These are phyloP conservation scores for Hirschioporus abietinus DNA, from an alignment of 768 basidiomycete species.

Conservation along the genomic window DNA sequence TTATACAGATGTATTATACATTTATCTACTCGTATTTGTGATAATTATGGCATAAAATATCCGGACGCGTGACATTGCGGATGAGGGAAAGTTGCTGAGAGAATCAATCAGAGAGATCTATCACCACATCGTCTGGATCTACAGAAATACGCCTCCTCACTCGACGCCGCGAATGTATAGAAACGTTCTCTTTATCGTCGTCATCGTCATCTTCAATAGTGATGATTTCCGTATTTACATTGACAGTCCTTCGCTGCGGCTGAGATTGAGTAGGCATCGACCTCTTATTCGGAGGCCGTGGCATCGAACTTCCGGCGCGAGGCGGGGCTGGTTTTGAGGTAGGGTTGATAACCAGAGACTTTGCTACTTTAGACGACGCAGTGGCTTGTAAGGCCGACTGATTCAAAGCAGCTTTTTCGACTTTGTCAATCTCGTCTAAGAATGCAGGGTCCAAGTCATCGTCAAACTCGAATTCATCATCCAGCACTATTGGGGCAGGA, in stretches of 20 bases:
- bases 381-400: not conserved
- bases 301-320: constrained; percentile 4
- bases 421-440: constrained; percentile 33
- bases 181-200: constrained; percentile 61
- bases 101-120: constrained; percentile 49
- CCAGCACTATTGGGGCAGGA: not conserved
- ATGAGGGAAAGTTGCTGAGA: not conserved
- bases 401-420: constrained; percentile 23
- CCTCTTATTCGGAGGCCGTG: constrained; percentile 20
- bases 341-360: constrained; percentile 4
- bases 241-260: constrained; percentile 19
- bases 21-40: not conserved
- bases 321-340: constrained; percentile 9
- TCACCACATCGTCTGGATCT: constrained; percentile 42
- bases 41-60: not conserved
- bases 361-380: constrained; percentile 5
- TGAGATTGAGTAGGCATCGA: constrained; percentile 12
- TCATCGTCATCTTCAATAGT: constrained; percentile 41
- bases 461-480: constrained; percentile 21
- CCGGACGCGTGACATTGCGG: not conserved
- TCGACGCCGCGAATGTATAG: constrained; percentile 40
- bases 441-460: constrained; percentile 35
- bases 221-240: constrained; percentile 28
- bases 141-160: constrained; percentile 37
- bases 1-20: not conserved